These are phyloP conservation scores for Oxytropis ochrocephala DNA, from an alignment of 306 rosid species.

Conservation along the genomic window DNA sequence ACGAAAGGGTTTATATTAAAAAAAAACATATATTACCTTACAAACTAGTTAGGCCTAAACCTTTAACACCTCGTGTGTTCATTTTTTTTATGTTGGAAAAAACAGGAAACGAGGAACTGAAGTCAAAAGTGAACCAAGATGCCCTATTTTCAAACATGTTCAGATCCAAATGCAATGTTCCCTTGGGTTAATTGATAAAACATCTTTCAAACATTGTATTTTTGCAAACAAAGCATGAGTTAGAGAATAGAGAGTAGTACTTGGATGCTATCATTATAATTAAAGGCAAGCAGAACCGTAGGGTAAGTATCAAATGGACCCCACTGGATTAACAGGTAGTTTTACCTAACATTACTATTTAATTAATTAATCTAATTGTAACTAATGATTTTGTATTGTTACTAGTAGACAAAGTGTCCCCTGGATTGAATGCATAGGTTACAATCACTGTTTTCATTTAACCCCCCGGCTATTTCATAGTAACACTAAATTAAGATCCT, in stretches of 20 bases:
- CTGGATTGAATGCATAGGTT: slow-evolving; percentile 50
- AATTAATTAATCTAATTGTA: slow-evolving; percentile 16
- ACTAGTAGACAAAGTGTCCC: slow-evolving; percentile 64
- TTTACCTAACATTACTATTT: slow-evolving; percentile 49
- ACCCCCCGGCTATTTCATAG: slow-evolving; percentile 8
- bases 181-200: slow-evolving; percentile 41
- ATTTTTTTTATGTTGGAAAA: slow-evolving; percentile 23
- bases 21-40: too few species aligned
- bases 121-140: slow-evolving; percentile 37
- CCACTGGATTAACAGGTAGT: slow-evolving; percentile 45
- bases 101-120: slow-evolving; percentile 12
- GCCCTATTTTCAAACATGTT: slow-evolving; percentile 21
- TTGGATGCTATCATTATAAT: slow-evolving; percentile 32
- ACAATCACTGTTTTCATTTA: slow-evolving; percentile 26
- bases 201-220: slow-evolving; percentile 22
- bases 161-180: slow-evolving; percentile 47
- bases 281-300: slow-evolving; percentile 17
- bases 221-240: slow-evolving; percentile 18
- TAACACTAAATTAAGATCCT: neutral
- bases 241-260: slow-evolving; percentile 21
- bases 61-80: too few species aligned
- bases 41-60: too few species aligned
- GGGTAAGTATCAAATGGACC: slow-evolving; percentile 35
- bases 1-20: too few species aligned
- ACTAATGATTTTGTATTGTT: slow-evolving; percentile 53